phyloP scores from a whole-genome alignment of 805 yeast species.

The Nakazawaea ishiwadae region DNA sequence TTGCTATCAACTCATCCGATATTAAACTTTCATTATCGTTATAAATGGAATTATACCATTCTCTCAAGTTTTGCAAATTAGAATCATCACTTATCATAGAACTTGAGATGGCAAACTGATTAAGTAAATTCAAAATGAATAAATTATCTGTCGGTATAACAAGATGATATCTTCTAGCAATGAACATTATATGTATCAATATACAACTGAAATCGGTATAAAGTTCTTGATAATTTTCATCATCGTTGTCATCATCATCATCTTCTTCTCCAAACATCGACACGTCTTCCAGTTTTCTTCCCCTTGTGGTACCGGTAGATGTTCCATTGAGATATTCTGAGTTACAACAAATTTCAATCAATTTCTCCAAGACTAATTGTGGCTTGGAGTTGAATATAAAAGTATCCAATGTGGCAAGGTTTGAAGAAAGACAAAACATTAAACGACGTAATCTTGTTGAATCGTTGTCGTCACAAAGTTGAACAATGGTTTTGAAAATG shows the following conservation, averaged over 20 bases:
- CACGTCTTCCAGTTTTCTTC: constrained; percentile 16
- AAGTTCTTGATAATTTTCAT: constrained; percentile 47
- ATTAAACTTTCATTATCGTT: constrained; percentile 72
- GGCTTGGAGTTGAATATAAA: constrained; percentile 44
- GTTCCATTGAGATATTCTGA: constrained; percentile 18
- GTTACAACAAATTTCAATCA: constrained; percentile 10
- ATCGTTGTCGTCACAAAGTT: constrained; percentile 36
- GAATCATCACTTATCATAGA: constrained; percentile 20
- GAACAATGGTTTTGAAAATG: constrained; percentile 25
- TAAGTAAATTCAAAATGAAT: constrained; percentile 19
- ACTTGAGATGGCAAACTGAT: constrained; percentile 20
- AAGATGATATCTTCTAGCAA: constrained; percentile 34
- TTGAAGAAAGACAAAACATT: constrained; percentile 44
- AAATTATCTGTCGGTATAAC: constrained; percentile 13
- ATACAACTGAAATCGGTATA: constrained; percentile 67
- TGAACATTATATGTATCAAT: constrained; percentile 38
- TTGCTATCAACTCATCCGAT: constrained; percentile 74
- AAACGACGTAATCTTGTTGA: constrained; percentile 42
- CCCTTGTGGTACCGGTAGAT: too few species aligned
- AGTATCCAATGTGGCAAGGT: constrained; percentile 35
- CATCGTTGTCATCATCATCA: constrained; percentile 42
- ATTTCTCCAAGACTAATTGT: constrained; percentile 21
- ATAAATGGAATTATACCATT: constrained; percentile 79
- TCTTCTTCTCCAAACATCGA: constrained; percentile 15
- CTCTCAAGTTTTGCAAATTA: constrained; percentile 31